phyloP scores from a whole-genome alignment of 2,329 filamentous ascomycete genomes.

The Aspergillus nomiae region DNA sequence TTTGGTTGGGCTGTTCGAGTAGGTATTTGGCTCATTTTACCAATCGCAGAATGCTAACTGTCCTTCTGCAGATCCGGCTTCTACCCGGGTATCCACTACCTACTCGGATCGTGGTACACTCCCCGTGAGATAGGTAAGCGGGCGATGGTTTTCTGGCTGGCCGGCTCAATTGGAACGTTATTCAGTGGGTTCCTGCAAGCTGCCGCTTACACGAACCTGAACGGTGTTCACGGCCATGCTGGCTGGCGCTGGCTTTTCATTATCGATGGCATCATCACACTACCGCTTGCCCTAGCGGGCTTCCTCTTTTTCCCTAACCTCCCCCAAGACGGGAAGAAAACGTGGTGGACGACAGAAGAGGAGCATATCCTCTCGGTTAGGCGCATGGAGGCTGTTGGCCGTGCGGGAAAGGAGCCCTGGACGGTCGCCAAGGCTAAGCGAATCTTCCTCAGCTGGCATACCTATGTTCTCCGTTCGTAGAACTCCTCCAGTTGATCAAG shows the following conservation, averaged over 20 bases:
- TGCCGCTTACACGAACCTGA: conserved; percentile 25
- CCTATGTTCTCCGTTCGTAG: conserved; percentile 38
- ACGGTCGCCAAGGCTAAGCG: conserved; percentile 34
- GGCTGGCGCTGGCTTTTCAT: conserved; percentile 34
- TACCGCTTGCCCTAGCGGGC: conserved; percentile 26
- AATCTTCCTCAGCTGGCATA: conserved; percentile 44
- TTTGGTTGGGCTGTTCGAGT: conserved; percentile 33
- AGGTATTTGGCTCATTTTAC: background rate
- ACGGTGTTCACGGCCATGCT: conserved; percentile 24
- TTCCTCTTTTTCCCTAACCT: conserved; percentile 26
- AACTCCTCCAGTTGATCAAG: background rate
- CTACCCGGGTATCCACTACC: conserved; percentile 28
- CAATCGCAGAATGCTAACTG: background rate
- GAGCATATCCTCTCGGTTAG: conserved; percentile 26
- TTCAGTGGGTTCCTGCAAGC: conserved; percentile 28
- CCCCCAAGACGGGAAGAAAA: conserved; percentile 23
- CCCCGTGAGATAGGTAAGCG: conserved; percentile 27
- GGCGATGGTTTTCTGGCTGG: conserved; percentile 27
- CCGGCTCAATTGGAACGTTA: conserved; percentile 20
- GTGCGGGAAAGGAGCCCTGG: conserved; percentile 41
- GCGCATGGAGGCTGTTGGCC: conserved; percentile 39
- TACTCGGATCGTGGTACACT: conserved; percentile 30
- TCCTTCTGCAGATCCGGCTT: conserved; percentile 19
- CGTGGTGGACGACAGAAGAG: conserved; percentile 26
- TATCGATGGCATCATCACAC: conserved; percentile 28